These are phyloP conservation scores for Cercospora zeae-maydis DNA, from an alignment of 2,329 filamentous ascomycete species.

Conservation along the genomic window DNA sequence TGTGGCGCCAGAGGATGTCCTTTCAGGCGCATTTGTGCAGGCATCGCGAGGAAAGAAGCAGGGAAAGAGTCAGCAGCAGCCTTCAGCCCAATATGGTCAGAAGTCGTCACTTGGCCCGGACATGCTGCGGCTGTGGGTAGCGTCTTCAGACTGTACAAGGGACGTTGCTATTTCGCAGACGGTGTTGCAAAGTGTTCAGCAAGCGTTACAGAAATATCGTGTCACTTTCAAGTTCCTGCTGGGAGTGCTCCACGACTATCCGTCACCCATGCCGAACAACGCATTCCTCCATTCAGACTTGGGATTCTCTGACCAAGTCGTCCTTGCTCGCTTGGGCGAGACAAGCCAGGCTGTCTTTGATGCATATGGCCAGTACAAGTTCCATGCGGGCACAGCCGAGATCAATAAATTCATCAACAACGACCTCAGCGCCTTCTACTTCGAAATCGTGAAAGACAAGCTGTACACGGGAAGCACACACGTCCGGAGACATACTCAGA, in stretches of 20 bases:
- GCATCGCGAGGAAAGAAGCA: constrained; percentile 47
- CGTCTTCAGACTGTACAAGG: constrained; percentile 83
- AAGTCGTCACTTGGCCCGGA: constrained; percentile 66
- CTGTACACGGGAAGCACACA: constrained; percentile 77
- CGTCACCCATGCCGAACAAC: constrained; percentile 26
- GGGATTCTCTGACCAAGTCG: constrained; percentile 61
- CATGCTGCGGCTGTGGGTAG: constrained; percentile 84
- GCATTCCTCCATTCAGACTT: constrained; percentile 14
- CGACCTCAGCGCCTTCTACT: constrained; percentile 88
- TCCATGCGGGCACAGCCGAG: constrained; percentile 69
- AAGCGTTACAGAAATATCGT: constrained; percentile 77
- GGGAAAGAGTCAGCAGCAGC: constrained; percentile 37
- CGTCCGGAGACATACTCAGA: constrained; percentile 57
- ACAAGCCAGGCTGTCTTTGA: constrained; percentile 62
- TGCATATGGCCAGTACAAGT: constrained; percentile 70
- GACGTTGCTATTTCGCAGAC: constrained; percentile 80
- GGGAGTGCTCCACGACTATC: constrained; percentile 54
- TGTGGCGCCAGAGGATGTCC: constrained; percentile 75
- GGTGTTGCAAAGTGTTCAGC: constrained; percentile 73
- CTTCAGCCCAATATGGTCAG: constrained; percentile 27
- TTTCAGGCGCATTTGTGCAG: constrained; percentile 74
- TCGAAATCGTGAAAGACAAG: constrained; percentile 87
- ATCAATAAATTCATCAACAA: constrained; percentile 78
- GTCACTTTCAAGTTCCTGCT: constrained; percentile 88
- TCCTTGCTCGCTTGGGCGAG: constrained; percentile 67